Evolutionary conservation across 306 rosid species (phyloP), one percentile per base, ranked within the genome.

Genomic region (Sicyos baderoa): DNA sequence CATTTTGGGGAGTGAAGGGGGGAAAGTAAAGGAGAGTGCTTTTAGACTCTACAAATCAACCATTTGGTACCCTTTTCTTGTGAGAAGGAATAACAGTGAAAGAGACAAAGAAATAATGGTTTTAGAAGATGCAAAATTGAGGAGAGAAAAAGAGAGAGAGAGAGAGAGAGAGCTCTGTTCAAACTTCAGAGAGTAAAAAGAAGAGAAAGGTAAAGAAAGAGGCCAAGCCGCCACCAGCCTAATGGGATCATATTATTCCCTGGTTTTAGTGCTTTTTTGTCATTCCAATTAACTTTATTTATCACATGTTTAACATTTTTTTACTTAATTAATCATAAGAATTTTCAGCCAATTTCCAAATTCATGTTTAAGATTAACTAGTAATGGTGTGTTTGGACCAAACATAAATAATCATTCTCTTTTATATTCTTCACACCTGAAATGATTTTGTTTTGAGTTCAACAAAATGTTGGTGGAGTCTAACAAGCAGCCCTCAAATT

Each of bases 1-100:
- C 54, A 79, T 71, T 75, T 82, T 76, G 78, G 45, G 52, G 40
- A 80, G 82, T 72, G 76, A 69, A 77, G 74, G 73, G 66, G 67
- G 9, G 44, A 81, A 66, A 75, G 70, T 79, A 67, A 68, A 61
- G 60, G 57, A 40, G 74, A 62, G 72, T 62, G 72, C 61, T 83
- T 59, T 84, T 77, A 69, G 52, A 55, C 64, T 74, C 53, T 48
- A 77, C 68, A 68, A 35, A 68, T 51, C 51, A 79, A 76, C 70
- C 27, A 76, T 82, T 52, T 63, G 7, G 25, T 70, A 47, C 44
- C 77, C 77, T 63, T 81, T 78, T 78, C 79, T 78, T 78, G 70
- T n/a, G 51, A 70, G 69, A 76, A 66, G 54, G 61, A 70, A 71
- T 67, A 56, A 72, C 69, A 67, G 79, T 32, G 71, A 82, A 74